phyloP scores from a whole-genome alignment of 169 alveolate species.

The Cryptosporidium xiaoi region DNA sequence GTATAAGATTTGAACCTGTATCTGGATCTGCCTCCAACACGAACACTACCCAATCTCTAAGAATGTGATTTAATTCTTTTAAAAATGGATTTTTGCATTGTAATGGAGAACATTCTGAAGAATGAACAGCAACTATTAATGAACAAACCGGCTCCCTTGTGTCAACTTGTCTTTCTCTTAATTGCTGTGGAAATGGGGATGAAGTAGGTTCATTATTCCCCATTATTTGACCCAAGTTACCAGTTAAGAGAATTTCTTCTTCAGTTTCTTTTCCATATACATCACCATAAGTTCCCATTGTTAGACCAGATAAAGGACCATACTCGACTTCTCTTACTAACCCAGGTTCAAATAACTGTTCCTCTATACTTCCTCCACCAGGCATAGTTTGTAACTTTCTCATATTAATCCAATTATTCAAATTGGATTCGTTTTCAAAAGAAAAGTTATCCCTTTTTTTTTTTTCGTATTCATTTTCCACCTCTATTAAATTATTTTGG shows the following conservation, averaged over 20 bases:
- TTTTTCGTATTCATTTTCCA: background rate
- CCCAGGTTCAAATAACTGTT: slow-evolving; percentile 60
- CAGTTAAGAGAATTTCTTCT: slow-evolving; percentile 32
- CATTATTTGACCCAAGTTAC: slow-evolving; percentile 37
- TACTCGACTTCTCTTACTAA: slow-evolving; percentile 30
- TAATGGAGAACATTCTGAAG: slow-evolving; percentile 55
- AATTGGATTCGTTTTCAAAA: background rate
- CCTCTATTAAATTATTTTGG: background rate
- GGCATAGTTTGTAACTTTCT: slow-evolving; percentile 36
- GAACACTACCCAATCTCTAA: slow-evolving; percentile 62
- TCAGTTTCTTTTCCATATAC: slow-evolving; percentile 59
- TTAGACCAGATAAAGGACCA: slow-evolving; percentile 49
- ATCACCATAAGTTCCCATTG: slow-evolving; percentile 44
- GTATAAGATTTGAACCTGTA: slow-evolving; percentile 69
- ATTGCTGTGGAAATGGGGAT: slow-evolving; percentile 1
- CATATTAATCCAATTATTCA: background rate
- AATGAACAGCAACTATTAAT: slow-evolving; percentile 45
- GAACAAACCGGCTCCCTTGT: slow-evolving; percentile 61
- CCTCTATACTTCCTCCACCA: slow-evolving; percentile 27
- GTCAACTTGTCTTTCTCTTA: background rate
- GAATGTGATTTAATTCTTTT: slow-evolving; percentile 37
- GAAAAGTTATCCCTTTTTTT: background rate
- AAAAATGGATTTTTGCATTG: slow-evolving; percentile 44
- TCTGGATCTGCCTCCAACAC: slow-evolving; percentile 69
- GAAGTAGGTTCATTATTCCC: slow-evolving; percentile 33